These are phyloP conservation scores for Echites panduratus DNA, from an alignment of 257 asterid species.

Conservation along the genomic window DNA sequence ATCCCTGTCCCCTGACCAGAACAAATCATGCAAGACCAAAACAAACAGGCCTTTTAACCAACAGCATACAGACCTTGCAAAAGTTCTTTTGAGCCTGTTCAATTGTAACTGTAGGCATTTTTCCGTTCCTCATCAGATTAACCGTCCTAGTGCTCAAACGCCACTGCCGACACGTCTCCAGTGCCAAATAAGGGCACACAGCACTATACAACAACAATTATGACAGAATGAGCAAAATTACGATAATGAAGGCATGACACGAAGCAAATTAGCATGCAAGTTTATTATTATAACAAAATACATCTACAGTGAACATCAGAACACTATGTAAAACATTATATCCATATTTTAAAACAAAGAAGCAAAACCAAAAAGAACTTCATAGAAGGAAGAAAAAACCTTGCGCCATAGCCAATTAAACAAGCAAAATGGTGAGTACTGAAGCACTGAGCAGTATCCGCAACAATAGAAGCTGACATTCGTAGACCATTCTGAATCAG, in stretches of 20 bases:
- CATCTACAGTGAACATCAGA: background rate
- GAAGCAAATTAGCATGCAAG: background rate
- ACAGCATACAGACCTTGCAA: slow-evolving; percentile 56
- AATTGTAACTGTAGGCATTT: slow-evolving; percentile 96
- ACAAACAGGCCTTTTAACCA: background rate
- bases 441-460: slow-evolving; percentile 99
- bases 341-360: background rate
- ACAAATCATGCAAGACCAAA: background rate
- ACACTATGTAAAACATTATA: background rate
- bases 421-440: slow-evolving; percentile 99
- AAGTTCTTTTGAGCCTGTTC: slow-evolving; percentile 98
- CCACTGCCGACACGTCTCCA: slow-evolving; percentile 98
- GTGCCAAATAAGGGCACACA: slow-evolving; percentile 93
- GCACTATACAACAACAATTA: slow-evolving; percentile 47
- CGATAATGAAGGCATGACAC: background rate
- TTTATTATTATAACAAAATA: background rate
- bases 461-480: slow-evolving; percentile 96
- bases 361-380: background rate
- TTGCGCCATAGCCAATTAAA: slow-evolving; percentile 98
- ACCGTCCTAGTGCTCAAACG: slow-evolving; percentile 95
- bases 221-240: background rate
- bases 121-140: slow-evolving; percentile 96
- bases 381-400: slow-evolving; percentile 39
- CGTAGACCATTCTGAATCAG: slow-evolving; percentile 95
- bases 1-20: background rate